phyloP scores from a whole-genome alignment of 1,284 basidiomycete genomes.

The Xerocomus minutiporus region DNA sequence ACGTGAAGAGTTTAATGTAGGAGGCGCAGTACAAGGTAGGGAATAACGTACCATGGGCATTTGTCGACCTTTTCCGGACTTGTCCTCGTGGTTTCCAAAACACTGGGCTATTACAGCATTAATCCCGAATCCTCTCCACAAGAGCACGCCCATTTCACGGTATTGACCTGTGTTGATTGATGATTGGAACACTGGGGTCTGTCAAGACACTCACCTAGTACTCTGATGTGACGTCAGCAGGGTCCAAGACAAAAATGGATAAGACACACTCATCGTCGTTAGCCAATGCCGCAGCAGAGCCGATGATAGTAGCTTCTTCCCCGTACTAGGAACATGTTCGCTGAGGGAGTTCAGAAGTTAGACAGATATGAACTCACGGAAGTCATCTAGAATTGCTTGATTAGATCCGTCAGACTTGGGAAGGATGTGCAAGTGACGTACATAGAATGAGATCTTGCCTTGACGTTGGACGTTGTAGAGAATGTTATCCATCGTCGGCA shows the following conservation, averaged over 20 bases:
- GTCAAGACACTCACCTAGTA: constrained; percentile 46
- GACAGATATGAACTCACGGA: constrained; percentile 43
- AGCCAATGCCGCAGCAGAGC: constrained; percentile 82
- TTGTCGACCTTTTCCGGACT: constrained; percentile 80
- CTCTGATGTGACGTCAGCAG: constrained; percentile 38
- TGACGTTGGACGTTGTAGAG: constrained; percentile 91
- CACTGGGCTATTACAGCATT: constrained; percentile 82
- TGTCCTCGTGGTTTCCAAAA: constrained; percentile 81
- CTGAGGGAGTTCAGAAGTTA: constrained; percentile 5
- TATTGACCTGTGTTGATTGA: constrained; percentile 60
- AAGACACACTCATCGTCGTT: constrained; percentile 78
- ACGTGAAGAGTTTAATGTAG: constrained; percentile 4
- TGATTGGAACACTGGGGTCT: not conserved
- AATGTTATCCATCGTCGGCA: constrained; percentile 84
- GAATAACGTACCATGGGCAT: constrained; percentile 71
- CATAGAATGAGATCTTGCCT: constrained; percentile 93
- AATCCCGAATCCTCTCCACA: constrained; percentile 81
- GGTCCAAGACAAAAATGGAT: not conserved
- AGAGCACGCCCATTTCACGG: constrained; percentile 84
- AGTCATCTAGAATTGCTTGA: constrained; percentile 55
- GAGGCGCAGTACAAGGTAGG: not conserved
- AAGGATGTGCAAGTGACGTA: constrained; percentile 37
- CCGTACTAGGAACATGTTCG: constrained; percentile 55
- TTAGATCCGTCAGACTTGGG: constrained; percentile 16
- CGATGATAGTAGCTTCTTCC: constrained; percentile 89